Evolutionary conservation across 306 rosid species (phyloP).

Genomic region (Pyrus betulifolia): DNA sequence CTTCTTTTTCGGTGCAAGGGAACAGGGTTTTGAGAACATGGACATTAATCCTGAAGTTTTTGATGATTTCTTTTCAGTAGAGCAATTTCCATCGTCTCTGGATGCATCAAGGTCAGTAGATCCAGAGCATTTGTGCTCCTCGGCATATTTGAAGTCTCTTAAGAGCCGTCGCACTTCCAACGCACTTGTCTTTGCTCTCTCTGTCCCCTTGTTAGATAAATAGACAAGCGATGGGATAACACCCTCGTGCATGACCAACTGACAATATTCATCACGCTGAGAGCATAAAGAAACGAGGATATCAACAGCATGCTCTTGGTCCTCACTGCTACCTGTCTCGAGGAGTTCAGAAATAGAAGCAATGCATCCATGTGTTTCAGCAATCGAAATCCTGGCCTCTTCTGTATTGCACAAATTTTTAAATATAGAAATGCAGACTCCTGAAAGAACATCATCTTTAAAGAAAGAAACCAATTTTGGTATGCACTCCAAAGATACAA

Average conservation of each 20-base stretch:
- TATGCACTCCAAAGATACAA: conserved; percentile 50
- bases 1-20: conserved; percentile 20
- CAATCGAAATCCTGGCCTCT: conserved; percentile 48
- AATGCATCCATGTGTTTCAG: conserved; percentile 74
- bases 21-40: conserved; percentile 29
- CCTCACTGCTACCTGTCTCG: conserved; percentile 42
- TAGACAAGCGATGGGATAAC: conserved; percentile 39
- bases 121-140: conserved; percentile 22
- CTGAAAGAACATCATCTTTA: conserved; percentile 23
- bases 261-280: conserved; percentile 48
- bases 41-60: conserved; percentile 28
- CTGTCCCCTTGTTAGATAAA: conserved; percentile 63
- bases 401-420: conserved; percentile 49
- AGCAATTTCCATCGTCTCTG: conserved; percentile 9
- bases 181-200: conserved; percentile 49
- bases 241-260: conserved; percentile 47
- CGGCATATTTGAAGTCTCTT: conserved; percentile 26
- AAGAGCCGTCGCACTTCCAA: conserved; percentile 54
- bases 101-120: conserved; percentile 25
- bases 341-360: conserved; percentile 51
- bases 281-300: conserved; percentile 71
- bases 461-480: conserved; percentile 58
- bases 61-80: conserved; percentile 35
- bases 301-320: conserved; percentile 66
- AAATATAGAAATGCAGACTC: conserved; percentile 48